Base-by-base conservation (phyloP, 164 flowering plant genomes). In the Kalanchoe fedtschenkoi region DNA sequence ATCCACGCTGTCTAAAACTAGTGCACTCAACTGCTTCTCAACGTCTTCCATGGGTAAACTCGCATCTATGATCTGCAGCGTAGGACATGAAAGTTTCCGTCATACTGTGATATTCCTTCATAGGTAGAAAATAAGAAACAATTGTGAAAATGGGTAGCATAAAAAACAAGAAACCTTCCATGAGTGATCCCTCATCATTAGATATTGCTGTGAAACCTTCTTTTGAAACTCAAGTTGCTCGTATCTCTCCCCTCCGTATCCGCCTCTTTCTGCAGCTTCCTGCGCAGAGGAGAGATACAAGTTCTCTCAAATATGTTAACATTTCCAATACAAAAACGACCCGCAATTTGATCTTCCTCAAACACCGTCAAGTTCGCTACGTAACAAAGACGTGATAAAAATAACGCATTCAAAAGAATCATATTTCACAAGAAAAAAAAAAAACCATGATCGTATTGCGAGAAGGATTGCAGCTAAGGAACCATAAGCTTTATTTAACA, bases 191-290 rank as follows among this genome's bases (percentile, higher is more conserved):
- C 61, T 70, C 39, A 91, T 93, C 11, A 60, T 53, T 54, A 72
- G 66, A 68, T 88, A 91, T 56, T 72, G 66, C 42, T 76, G 67
- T 15, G 80, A 72, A 64, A 91, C 97, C 74, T 82, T 79, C 65
- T 39, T 79, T 73, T 88, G 96, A 73, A 91, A 91, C 62, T 88
- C 96, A 51, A 88, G 85, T 69, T 83, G 73, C 78, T 91, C 97
- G 55, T 91, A 88, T 69, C 90, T 81, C 79, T 91, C 97, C 35
- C 70, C 86, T 46, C 97, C 96, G 74, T 91, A 88, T 9, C 88
- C 91, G 62, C 96, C 91, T 74, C 97, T 82, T 75, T 86, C 83
- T 32, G 96, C 81, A 62, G 96, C 97, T 86, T 81, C 79, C 96
- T 90, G 82, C 61, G 55, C 34, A 43, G 46, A 17, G 42, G 61